phyloP scores from a whole-genome alignment of 768 basidiomycete species.

The Psilocybe tampanensis region DNA sequence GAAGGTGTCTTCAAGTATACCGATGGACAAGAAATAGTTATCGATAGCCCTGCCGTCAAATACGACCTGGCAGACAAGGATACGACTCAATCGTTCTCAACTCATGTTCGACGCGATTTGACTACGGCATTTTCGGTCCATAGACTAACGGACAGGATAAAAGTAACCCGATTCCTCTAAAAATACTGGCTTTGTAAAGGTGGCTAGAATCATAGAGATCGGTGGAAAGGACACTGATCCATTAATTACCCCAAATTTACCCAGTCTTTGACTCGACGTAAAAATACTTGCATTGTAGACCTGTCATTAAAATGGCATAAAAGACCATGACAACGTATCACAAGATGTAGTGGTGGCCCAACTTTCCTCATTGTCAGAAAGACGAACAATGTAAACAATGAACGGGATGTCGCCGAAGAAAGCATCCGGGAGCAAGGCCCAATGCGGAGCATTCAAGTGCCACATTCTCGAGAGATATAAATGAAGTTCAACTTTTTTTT shows the following conservation, averaged over 20 bases:
- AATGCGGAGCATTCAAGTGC: slow-evolving; percentile 8
- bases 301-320: neutral
- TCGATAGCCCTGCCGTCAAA: neutral
- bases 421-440: neutral
- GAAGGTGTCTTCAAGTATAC: neutral
- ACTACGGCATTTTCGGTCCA: slow-evolving; percentile 5
- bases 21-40: neutral
- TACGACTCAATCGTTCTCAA: neutral
- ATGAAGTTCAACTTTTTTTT: neutral
- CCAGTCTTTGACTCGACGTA: too few species aligned
- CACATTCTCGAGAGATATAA: slow-evolving; percentile 1
- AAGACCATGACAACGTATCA: neutral
- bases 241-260: too few species aligned
- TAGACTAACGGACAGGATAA: slow-evolving; percentile 4
- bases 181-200: neutral
- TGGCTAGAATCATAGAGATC: neutral
- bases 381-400: slow-evolving; percentile 13
- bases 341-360: neutral
- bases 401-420: neutral
- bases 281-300: too few species aligned
- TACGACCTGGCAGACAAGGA: neutral
- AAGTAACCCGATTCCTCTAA: slow-evolving; percentile 8
- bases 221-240: too few species aligned
- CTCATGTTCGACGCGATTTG: neutral
- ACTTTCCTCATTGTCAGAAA: neutral